phyloP scores from a whole-genome alignment of 108 stramenopile species.

The Nitzschia palea region DNA sequence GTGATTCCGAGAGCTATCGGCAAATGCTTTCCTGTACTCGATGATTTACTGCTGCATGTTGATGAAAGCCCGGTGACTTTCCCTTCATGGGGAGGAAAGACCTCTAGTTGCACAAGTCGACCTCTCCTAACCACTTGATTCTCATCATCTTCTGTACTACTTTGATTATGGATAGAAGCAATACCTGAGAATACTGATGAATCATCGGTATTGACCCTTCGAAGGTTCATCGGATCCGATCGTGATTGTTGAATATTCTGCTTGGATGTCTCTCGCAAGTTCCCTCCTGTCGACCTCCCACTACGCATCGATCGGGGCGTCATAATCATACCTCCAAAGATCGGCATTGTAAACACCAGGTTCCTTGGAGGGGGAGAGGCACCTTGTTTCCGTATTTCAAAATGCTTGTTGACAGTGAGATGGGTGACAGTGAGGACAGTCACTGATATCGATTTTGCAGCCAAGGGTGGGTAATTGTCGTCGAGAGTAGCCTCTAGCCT shows the following conservation, averaged over 20 bases:
- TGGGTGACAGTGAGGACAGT: no score
- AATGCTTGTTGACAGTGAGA: no score
- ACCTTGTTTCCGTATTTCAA: no score
- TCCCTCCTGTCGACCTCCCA: background rate
- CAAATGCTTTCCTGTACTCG: background rate
- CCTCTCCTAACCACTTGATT: background rate
- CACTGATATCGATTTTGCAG: no score
- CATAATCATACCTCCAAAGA: no score
- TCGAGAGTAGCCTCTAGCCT: no score
- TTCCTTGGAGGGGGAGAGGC: no score
- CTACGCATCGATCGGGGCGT: background rate
- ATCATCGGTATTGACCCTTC: constrained; percentile 18
- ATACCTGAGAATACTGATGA: constrained; percentile 36
- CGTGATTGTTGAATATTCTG: background rate
- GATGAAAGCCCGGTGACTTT: background rate
- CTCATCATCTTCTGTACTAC: background rate
- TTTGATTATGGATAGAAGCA: background rate
- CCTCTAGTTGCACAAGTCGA: background rate
- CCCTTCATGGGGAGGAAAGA: background rate
- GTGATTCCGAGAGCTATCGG: background rate
- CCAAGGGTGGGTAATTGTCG: no score
- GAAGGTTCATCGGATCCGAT: constrained; percentile 16
- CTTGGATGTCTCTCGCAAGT: background rate
- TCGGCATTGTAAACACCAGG: no score
- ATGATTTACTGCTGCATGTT: background rate